phyloP scores from a whole-genome alignment of 371 early-diverging fungal species.

The Saksenaea vasiformis region DNA sequence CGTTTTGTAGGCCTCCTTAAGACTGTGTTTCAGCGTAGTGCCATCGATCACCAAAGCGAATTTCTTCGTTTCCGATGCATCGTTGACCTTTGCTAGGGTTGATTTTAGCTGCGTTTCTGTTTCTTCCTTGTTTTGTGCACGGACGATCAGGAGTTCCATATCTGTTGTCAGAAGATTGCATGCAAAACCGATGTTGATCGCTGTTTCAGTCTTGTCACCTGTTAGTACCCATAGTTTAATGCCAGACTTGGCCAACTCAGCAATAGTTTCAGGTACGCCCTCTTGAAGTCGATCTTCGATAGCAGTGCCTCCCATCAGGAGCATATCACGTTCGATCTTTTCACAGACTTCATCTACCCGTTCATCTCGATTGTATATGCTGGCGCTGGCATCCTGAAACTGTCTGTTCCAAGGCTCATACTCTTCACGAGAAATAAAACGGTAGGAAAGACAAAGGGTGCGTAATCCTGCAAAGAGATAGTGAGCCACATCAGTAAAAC shows the following conservation, averaged over 20 bases:
- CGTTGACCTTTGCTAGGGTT: conserved; percentile 23
- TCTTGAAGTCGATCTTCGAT: conserved; percentile 94
- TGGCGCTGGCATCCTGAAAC: conserved; percentile 78
- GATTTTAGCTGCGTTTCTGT: conserved; percentile 48
- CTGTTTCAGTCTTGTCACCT: conserved; percentile 99
- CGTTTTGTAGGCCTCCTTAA: conserved; percentile 58
- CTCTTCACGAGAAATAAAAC: conserved; percentile 72
- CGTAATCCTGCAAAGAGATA: conserved; percentile 68
- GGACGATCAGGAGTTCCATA: conserved; percentile 70
- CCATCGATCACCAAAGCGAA: conserved; percentile 91
- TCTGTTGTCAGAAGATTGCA: conserved; percentile 71
- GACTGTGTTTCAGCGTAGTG: conserved; percentile 76
- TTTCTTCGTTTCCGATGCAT: background rate
- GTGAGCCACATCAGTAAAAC: background rate
- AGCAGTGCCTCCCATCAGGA: conserved; percentile 84
- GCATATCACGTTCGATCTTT: conserved; percentile 71
- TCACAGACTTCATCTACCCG: conserved; percentile 82
- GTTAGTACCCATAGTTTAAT: conserved; percentile 98
- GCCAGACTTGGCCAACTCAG: conserved; percentile 83
- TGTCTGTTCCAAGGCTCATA: conserved; percentile 79
- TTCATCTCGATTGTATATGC: conserved; percentile 78
- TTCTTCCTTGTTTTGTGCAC: conserved; percentile 61
- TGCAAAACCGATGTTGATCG: conserved; percentile 93
- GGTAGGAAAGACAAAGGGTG: conserved; percentile 84
- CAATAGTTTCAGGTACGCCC: conserved; percentile 93